Conservation (phyloP, 768 basidiomycete genomes). For the Sporobolomyces phaffii region DNA sequence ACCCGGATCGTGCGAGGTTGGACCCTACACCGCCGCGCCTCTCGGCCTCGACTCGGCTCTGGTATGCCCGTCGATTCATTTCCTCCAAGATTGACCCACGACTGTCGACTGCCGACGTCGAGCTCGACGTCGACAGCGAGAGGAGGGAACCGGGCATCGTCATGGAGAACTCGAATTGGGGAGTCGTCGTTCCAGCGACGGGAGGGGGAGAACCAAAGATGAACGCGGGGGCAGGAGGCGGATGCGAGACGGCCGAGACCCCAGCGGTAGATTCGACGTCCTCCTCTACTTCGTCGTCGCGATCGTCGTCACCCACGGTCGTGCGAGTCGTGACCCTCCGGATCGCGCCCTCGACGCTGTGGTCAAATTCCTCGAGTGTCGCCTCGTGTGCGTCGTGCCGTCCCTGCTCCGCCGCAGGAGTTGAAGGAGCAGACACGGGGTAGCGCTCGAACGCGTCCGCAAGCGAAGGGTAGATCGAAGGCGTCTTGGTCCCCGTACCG, state of each 20-base stretch:
- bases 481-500: too few relatives aligned
- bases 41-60: not conserved
- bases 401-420: not conserved
- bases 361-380: not conserved
- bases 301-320: not conserved
- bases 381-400: not conserved
- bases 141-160: not conserved
- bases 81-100: slow-evolving; percentile 12
- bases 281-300: not conserved
- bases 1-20: slow-evolving; percentile 64
- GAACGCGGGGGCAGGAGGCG: too few relatives aligned
- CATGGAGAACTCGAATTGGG: not conserved
- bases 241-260: too few relatives aligned
- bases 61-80: slow-evolving; percentile 18
- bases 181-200: too few relatives aligned
- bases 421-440: not conserved
- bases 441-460: not conserved
- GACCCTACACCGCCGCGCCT: slow-evolving; percentile 50
- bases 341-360: not conserved
- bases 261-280: too few relatives aligned
- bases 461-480: not conserved
- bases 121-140: not conserved
- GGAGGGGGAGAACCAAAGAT: not conserved
- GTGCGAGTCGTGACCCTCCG: not conserved
- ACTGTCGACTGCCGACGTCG: not conserved